These are phyloP conservation scores for Ophiocytium majus DNA, from an alignment of 352 stramenopile genomes.

Conservation along the genomic window DNA sequence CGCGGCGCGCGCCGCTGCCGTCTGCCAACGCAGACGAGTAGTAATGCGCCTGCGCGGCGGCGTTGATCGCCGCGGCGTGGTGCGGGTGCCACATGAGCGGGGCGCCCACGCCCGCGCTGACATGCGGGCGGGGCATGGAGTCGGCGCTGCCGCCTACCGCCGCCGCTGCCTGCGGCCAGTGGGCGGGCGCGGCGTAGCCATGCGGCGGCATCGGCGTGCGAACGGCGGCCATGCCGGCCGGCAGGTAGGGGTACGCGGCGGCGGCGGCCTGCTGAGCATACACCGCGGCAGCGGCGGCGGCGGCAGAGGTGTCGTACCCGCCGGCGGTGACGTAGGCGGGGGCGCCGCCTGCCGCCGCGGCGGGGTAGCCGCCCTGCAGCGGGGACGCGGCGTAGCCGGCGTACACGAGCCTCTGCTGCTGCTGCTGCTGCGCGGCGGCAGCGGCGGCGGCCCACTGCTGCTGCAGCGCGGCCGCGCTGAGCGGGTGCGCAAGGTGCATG, in stretches of 20 bases:
- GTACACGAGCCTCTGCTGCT: background rate
- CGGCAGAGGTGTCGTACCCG: background rate
- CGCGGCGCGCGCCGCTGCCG: too few species aligned
- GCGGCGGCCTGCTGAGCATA: background rate
- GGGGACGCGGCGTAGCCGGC: background rate
- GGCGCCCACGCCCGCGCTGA: background rate
- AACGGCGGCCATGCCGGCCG: too few species aligned
- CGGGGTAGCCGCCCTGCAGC: background rate
- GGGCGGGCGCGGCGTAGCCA: background rate
- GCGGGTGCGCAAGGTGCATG: background rate
- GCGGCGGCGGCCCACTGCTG: background rate
- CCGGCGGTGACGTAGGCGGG: background rate
- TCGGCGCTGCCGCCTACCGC: background rate
- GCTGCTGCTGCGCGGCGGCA: background rate
- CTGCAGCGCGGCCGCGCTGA: background rate
- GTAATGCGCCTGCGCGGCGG: background rate
- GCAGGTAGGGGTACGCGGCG: background rate
- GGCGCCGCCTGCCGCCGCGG: background rate
- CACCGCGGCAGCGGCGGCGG: background rate
- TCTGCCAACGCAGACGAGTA: too few species aligned
- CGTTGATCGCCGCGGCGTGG: background rate
- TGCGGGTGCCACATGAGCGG: background rate
- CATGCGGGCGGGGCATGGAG: background rate
- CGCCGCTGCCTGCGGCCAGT: slow-evolving; percentile 2
- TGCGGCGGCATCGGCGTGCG: background rate